Evolutionary conservation across 2,329 filamentous ascomycete species (phyloP).

Genomic region (Botrytis squamosa): DNA sequence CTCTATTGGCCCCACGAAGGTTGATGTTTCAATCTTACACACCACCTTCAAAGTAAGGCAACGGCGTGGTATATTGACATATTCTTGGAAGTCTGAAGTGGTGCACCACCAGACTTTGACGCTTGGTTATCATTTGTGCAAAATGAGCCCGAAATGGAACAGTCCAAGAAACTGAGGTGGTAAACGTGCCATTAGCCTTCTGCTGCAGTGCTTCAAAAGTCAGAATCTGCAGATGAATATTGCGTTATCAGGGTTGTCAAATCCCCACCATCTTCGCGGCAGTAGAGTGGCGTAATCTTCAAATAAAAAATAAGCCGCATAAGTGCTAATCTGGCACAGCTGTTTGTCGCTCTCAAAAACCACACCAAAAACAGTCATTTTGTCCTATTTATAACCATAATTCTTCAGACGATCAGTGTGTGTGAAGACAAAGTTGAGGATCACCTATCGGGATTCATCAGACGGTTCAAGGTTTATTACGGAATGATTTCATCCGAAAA

Average conservation of each 20-base stretch:
- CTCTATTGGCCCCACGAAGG: not conserved
- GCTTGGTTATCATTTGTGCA: not conserved
- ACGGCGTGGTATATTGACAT: not conserved
- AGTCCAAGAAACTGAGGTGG: not conserved
- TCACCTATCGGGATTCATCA: not conserved
- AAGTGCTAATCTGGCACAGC: not conserved
- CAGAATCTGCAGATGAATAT: not conserved
- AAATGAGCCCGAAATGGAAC: not conserved
- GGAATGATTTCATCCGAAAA: not conserved
- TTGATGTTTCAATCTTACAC: not conserved
- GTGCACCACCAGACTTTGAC: not conserved
- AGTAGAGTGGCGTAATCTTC: not conserved
- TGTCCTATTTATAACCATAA: no score
- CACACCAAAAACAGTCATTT: not conserved
- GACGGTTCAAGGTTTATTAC: not conserved
- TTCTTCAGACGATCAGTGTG: not conserved
- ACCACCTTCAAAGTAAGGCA: not conserved
- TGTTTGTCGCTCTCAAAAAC: not conserved
- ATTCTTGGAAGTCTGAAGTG: not conserved
- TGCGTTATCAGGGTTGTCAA: not conserved
- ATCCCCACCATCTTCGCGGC: not conserved
- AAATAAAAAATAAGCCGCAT: not conserved
- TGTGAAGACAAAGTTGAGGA: not conserved
- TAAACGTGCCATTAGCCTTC: not conserved
- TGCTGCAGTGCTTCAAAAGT: not conserved